phyloP scores from a whole-genome alignment of 2,329 filamentous ascomycete genomes.

The Cladosporium oxysporum region DNA sequence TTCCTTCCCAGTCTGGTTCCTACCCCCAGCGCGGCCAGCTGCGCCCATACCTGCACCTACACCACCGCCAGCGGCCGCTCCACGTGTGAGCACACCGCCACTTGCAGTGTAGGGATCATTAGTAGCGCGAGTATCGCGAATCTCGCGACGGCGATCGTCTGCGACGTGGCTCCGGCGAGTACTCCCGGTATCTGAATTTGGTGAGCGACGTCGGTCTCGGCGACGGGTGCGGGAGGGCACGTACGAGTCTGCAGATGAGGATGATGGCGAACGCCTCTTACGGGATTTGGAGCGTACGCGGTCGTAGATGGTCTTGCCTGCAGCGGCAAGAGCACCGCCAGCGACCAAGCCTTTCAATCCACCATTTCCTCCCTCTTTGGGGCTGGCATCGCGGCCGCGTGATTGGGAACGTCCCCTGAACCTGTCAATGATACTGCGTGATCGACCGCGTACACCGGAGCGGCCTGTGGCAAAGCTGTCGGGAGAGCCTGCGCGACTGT shows the following conservation, averaged over 20 bases:
- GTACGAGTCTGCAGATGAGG: constrained; percentile 53
- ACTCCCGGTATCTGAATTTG: constrained; percentile 42
- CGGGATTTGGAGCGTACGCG: constrained; percentile 57
- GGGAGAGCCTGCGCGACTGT: constrained; percentile 39
- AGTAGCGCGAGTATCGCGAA: constrained; percentile 35
- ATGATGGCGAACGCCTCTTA: constrained; percentile 48
- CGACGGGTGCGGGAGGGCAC: constrained; percentile 51
- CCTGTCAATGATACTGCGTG: constrained; percentile 53
- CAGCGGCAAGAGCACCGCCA: constrained; percentile 51
- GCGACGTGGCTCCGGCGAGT: constrained; percentile 39
- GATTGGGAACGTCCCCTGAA: constrained; percentile 54
- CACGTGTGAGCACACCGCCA: constrained; percentile 45
- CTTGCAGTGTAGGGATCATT: constrained; percentile 42
- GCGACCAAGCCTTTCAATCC: constrained; percentile 52
- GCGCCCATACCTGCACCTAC: constrained; percentile 33
- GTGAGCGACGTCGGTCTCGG: constrained; percentile 42
- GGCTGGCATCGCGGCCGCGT: constrained; percentile 42
- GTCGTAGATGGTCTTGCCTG: constrained; percentile 56
- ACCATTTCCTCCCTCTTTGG: constrained; percentile 43
- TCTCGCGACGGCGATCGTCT: constrained; percentile 35
- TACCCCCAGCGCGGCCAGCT: constrained; percentile 21
- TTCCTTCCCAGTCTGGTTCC: constrained; percentile 22
- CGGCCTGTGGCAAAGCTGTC: constrained; percentile 32
- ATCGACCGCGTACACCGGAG: constrained; percentile 19
- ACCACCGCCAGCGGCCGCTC: constrained; percentile 41